phyloP scores from a whole-genome alignment of 208 protist species.

The Naegleria gruberi region DNA sequence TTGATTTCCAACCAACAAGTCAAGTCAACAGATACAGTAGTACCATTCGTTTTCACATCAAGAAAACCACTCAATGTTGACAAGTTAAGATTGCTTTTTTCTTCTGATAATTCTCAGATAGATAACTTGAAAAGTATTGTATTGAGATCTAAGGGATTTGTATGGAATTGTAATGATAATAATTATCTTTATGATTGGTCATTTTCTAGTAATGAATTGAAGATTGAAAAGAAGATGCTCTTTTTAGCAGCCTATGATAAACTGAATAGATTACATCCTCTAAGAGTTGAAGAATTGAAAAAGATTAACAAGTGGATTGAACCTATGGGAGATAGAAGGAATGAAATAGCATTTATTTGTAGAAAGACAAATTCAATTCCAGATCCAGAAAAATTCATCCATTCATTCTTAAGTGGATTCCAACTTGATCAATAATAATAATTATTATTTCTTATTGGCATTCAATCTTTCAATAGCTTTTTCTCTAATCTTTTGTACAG shows the following conservation, averaged over 20 bases:
- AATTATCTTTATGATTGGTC: neutral
- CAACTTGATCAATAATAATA: no score
- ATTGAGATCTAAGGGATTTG: neutral
- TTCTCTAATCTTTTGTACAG: conserved; percentile 27
- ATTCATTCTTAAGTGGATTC: neutral
- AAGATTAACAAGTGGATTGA: neutral
- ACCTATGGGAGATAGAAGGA: neutral
- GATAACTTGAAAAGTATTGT: no score
- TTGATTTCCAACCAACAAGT: neutral
- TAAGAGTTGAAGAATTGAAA: neutral
- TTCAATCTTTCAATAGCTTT: conserved; percentile 28
- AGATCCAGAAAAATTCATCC: neutral
- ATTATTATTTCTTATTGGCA: neutral
- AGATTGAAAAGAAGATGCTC: neutral
- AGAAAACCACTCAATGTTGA: neutral
- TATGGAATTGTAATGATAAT: neutral
- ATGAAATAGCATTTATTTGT: neutral
- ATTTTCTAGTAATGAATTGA: neutral
- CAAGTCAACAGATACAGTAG: neutral
- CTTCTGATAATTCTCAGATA: no score
- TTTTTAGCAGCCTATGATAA: neutral
- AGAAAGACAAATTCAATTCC: neutral
- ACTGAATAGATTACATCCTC: neutral
- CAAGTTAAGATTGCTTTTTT: no score
- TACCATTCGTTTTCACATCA: neutral